Evolutionary conservation across 75 land plant species (phyloP), one percentile per base, ranked within the genome.

Genomic region (Picea sitchensis): DNA sequence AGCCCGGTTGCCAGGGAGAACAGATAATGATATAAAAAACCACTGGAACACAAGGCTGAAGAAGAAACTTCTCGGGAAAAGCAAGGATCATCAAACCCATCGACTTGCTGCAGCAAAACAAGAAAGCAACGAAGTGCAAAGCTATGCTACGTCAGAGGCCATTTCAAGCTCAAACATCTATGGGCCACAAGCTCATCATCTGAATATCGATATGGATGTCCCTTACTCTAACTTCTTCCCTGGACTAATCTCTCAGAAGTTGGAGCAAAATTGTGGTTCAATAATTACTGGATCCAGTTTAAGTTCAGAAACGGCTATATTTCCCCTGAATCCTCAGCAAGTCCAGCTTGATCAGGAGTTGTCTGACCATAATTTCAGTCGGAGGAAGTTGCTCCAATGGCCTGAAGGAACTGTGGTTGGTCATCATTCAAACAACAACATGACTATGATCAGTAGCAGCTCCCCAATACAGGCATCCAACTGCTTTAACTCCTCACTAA

Each of bases 61-160:
- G 54, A 71, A 44, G 47, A 71, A 71, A 44, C 26, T 71, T 3
- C 76, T 86, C 18, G 84, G 85, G 2, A 86, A 80, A 31, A 59
- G 65, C 21, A 79, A 82, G 73, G 78, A 79, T 15, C 81, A 76
- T 6, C 84, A 72, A 1, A 56, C 59, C 18, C 32, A 65, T 7
- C 57, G 69, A 36, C 21, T 71, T 44, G 26, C 26, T 4, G 44
- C 21, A 18, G 74, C 51, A 4, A 38, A 6, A 41, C 51, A 69
- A 69, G 3, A 38, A 69, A 14, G 41, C 4, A 14, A 38, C 6
- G 15, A 20, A 20, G 4, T 38, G 14, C 15, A 69, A 69, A 38
- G n/a, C 36, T 69, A 69, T 18, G 6, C 6, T 20, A 15, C 47
- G 17, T 5, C 47, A 36, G 73, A 69, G 51, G 73, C 47, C 51